Conservation (phyloP, 202 grass and related monocot genomes). For the Setaria viridis region DNA sequence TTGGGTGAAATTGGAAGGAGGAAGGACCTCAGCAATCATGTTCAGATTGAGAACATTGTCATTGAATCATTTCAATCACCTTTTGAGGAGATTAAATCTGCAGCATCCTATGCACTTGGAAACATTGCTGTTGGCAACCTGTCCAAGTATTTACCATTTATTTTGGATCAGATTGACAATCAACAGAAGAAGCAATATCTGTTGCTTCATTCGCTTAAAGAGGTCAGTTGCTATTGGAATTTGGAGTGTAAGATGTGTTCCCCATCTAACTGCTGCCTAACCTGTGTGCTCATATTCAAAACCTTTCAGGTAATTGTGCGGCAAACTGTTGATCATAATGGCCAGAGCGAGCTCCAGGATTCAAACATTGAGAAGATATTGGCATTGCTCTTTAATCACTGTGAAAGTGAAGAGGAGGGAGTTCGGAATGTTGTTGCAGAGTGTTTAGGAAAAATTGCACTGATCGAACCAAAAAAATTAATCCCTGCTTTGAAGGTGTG, state of each 20-base stretch:
- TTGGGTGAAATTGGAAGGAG: constrained; percentile 97
- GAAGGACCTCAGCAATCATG: constrained; percentile 88
- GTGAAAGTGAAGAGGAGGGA: constrained; percentile 97
- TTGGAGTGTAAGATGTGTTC: constrained; percentile 23
- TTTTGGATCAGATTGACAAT: constrained; percentile 99
- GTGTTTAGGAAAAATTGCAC: constrained; percentile 98
- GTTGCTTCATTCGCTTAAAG: constrained; percentile 98
- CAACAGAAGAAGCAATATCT: constrained; percentile 99
- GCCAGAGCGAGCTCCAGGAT: constrained; percentile 87
- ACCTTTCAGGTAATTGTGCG: constrained; percentile 84
- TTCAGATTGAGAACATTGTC: constrained; percentile 95
- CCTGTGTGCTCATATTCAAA: constrained; percentile 25
- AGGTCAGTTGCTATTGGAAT: constrained; percentile 58
- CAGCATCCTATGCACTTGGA: constrained; percentile 97
- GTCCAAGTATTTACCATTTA: constrained; percentile 97
- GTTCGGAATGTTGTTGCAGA: constrained; percentile 98
- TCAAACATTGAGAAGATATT: constrained; percentile 96
- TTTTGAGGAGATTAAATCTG: constrained; percentile 99
- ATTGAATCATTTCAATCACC: constrained; percentile 99
- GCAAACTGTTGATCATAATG: constrained; percentile 82
- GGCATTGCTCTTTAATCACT: constrained; percentile 97
- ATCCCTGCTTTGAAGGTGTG: constrained; percentile 92
- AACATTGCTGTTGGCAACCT: constrained; percentile 99
- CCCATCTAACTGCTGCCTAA: constrained; percentile 25
- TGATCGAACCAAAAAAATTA: constrained; percentile 90